Base-by-base conservation (phyloP, 768 basidiomycete species). In the Termitomyces sp. region DNA sequence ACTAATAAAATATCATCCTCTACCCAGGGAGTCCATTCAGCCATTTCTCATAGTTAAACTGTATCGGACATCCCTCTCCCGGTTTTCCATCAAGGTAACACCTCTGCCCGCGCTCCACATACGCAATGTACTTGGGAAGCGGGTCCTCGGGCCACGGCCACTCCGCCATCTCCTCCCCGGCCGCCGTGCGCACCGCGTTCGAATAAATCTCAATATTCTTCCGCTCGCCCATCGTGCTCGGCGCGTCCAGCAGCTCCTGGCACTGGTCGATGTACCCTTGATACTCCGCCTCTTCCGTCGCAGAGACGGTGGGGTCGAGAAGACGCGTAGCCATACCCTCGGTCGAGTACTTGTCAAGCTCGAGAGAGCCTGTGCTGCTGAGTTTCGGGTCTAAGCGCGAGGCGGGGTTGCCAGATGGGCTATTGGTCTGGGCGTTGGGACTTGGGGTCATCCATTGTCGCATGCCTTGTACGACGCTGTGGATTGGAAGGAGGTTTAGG, bases 231-330 rank as follows among this genome's bases (percentile, higher is more conserved):
- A 73, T 70, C 37, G 77, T 75, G 47, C 76, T 76, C 31, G 83
- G 82, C 2, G 82, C 77, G 59, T 85, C 82, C 35, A 85, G 72
- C 23, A 89, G 75, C 47, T 86, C 83, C 55, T 86, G 80, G 60
- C 80, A 86, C 65, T 91, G 87, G 64, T 88, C 86, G 62, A 92
- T 85, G 65, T 92, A 87, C 86, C 84, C 84, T 63, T 86, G 82
- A 69, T 92, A 93, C 67, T 92, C 90, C 0, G 77, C 74, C 58
- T 83, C 77, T 65, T 92, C 89, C 31, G 78, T 74, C 31, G 80
- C 79, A 0, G 85, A 78, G 5, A 92, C 87, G 4, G 70, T 72
- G 1, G 89, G 89, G 58, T 87, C 69, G 4, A 92, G 74, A 14
- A 86, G 74, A 11, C 80, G 74, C 40, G 66, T 73, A 14, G 87